phyloP scores from a whole-genome alignment of 2,329 filamentous ascomycete genomes.

The Cladosporium oxysporum region DNA sequence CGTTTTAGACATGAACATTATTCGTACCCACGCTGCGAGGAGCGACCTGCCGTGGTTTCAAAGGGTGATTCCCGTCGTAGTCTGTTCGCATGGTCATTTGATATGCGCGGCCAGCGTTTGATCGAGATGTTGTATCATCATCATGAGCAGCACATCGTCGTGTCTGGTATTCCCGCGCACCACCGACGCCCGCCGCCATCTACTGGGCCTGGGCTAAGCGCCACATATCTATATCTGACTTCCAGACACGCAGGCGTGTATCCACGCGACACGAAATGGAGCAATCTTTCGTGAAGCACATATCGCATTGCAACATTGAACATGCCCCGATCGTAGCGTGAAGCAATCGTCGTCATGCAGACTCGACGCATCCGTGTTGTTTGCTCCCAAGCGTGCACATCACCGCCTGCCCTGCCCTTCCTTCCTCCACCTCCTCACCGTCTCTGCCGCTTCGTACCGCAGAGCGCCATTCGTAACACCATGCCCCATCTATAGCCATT shows the following conservation, averaged over 20 bases:
- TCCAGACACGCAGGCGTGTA: conserved; percentile 2
- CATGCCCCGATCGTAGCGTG: neutral
- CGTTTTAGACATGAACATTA: conserved; percentile 12
- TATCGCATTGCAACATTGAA: neutral
- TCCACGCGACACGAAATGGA: neutral
- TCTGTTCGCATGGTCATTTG: conserved; percentile 3
- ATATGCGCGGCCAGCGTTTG: conserved; percentile 6
- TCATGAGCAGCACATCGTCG: conserved; percentile 6
- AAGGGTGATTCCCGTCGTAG: conserved; percentile 2
- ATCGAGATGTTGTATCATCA: conserved; percentile 1
- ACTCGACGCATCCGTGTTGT: conserved; percentile 6
- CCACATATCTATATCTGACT: conserved; percentile 12
- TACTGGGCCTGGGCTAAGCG: conserved; percentile 10
- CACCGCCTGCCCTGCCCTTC: neutral
- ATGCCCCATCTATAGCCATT: conserved; percentile 4
- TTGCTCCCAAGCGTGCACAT: conserved; percentile 10
- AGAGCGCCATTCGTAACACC: conserved; percentile 17
- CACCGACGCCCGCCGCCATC: conserved; percentile 3
- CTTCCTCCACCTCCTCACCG: conserved; percentile 5
- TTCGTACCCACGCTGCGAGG: neutral
- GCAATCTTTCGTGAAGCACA: conserved; percentile 8
- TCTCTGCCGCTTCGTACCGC: conserved; percentile 16
- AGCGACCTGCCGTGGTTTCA: conserved; percentile 6
- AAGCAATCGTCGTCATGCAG: neutral
- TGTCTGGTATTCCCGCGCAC: neutral